These are phyloP conservation scores for Cordyceps farinosa DNA, from an alignment of 2,329 filamentous ascomycete genomes.

Conservation along the genomic window DNA sequence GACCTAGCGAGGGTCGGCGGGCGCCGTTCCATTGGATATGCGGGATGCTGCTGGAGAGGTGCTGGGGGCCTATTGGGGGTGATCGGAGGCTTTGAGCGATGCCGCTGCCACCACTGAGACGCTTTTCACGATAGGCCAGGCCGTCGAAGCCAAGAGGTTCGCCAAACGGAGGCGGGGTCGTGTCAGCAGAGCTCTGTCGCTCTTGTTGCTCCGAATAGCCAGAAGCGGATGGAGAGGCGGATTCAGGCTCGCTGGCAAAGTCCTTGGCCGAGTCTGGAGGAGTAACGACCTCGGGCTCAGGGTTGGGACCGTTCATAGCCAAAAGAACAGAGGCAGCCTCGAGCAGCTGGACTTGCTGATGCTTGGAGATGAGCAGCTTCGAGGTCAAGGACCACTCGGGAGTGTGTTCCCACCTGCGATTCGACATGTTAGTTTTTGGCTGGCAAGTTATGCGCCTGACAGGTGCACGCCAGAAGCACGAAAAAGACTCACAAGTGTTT, in stretches of 20 bases:
- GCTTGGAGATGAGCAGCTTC: conserved; percentile 97
- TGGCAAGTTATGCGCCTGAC: not conserved
- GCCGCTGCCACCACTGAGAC: conserved; percentile 54
- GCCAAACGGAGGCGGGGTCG: conserved; percentile 79
- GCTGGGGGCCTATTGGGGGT: conserved; percentile 46
- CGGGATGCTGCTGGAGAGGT: conserved; percentile 39
- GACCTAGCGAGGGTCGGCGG: conserved; percentile 72
- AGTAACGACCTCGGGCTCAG: conserved; percentile 53
- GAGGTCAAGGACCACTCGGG: conserved; percentile 97
- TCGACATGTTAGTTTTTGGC: conserved; percentile 14
- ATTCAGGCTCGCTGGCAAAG: conserved; percentile 76
- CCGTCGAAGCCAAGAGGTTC: conserved; percentile 59
- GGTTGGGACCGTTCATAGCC: conserved; percentile 66
- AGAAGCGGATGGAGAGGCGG: conserved; percentile 74
- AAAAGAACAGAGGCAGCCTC: conserved; percentile 96
- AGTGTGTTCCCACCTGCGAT: conserved; percentile 93
- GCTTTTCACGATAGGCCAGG: conserved; percentile 52
- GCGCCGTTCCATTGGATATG: conserved; percentile 58
- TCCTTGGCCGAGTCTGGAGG: conserved; percentile 64
- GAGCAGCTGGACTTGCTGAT: conserved; percentile 96
- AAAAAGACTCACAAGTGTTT: conserved; percentile 97
- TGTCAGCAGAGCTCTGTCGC: conserved; percentile 80
- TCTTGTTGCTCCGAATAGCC: conserved; percentile 76
- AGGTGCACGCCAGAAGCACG: conserved; percentile 38
- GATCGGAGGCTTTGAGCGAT: conserved; percentile 83